These are phyloP conservation scores for Russula foetens DNA, from an alignment of 768 basidiomycete genomes.

Conservation along the genomic window DNA sequence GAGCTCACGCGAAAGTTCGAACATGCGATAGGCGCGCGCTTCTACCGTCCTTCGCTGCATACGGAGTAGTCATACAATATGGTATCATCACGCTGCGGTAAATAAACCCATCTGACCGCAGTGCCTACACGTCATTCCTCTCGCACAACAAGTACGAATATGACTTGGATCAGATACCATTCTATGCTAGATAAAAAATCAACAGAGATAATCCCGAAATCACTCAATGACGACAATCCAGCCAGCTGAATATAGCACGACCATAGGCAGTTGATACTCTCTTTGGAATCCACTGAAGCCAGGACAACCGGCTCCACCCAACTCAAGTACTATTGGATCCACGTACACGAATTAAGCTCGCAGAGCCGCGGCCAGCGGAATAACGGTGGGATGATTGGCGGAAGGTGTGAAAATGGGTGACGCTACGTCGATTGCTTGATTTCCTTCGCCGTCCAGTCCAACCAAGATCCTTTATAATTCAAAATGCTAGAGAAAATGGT, in stretches of 20 bases:
- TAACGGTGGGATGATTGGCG: background rate
- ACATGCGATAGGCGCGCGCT: too few relatives aligned
- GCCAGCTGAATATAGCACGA: background rate
- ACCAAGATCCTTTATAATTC: conserved; percentile 85
- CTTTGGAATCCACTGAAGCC: background rate
- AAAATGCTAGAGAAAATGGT: conserved; percentile 22
- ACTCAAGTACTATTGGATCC: background rate
- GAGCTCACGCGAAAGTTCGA: too few relatives aligned
- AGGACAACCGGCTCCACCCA: background rate
- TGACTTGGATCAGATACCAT: background rate
- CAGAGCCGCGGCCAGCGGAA: background rate
- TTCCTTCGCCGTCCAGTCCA: conserved; percentile 68
- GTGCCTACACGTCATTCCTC: background rate
- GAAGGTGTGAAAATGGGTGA: background rate
- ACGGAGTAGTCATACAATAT: too few relatives aligned
- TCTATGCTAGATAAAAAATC: background rate
- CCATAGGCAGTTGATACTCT: background rate
- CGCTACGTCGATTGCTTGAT: conserved; percentile 30
- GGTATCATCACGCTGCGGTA: too few relatives aligned
- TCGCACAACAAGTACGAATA: background rate
- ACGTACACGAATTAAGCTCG: background rate
- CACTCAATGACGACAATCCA: background rate
- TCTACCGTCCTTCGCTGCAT: too few relatives aligned
- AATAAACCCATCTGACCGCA: too few relatives aligned
- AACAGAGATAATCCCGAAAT: background rate